A percentile compares a stretch with the other conserved stretches of the same genome.
Conservation (phyloP, 345 rosid genomes). For the Hypericum perforatum region DNA sequence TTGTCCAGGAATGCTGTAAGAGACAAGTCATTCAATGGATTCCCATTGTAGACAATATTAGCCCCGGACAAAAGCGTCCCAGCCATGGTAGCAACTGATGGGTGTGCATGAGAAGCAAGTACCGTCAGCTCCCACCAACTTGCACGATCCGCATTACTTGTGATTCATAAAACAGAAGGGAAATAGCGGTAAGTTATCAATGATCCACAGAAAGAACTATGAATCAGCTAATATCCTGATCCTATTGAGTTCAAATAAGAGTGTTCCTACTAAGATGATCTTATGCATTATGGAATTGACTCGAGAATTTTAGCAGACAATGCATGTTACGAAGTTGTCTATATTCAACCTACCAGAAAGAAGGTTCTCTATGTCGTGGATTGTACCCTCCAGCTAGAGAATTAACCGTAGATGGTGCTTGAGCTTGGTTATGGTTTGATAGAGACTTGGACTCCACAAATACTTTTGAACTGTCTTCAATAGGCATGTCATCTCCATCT, state of each 20-base stretch:
- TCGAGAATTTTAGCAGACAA: background rate
- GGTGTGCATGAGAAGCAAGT: constrained; percentile 82
- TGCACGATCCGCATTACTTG: constrained; percentile 71
- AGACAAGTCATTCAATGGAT: constrained; percentile 66
- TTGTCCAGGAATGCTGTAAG: constrained; percentile 82
- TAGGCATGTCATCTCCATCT: constrained; percentile 44
- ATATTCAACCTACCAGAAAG: constrained; percentile 48
- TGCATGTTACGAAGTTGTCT: background rate
- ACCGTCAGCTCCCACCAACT: constrained; percentile 95
- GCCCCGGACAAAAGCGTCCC: constrained; percentile 83
- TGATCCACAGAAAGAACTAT: background rate
- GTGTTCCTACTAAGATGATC: too few relatives aligned
- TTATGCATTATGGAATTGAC: too few relatives aligned
- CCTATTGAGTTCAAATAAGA: too few relatives aligned
- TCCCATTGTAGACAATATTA: constrained; percentile 80
- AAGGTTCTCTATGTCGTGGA: constrained; percentile 94
- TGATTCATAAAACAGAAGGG: constrained; percentile 6
- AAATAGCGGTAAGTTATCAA: background rate
- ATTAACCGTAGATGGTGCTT: constrained; percentile 18
- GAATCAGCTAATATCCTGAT: too few relatives aligned
- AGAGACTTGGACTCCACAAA: constrained; percentile 16
- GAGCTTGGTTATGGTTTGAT: constrained; percentile 23
- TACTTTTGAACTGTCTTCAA: constrained; percentile 24
- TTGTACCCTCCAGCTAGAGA: constrained; percentile 75
- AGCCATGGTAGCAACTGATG: constrained; percentile 97